phyloP scores from a whole-genome alignment of 805 yeast genomes.

The Wickerhamomyces chaumierensis region DNA sequence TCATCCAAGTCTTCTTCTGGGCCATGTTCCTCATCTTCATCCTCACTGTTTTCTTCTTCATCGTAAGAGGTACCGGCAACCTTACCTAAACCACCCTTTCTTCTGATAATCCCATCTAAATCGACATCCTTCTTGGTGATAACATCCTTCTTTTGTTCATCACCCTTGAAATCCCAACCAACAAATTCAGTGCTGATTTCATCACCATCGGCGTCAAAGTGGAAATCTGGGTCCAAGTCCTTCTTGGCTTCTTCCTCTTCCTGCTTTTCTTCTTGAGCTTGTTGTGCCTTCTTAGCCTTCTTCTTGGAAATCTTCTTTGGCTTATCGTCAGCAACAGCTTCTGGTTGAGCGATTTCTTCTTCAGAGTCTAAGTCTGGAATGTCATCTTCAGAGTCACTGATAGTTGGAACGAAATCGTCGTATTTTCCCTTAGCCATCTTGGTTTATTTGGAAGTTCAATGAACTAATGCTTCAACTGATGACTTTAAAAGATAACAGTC shows the following conservation, averaged over 20 bases:
- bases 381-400: slow-evolving; percentile 68
- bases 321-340: slow-evolving; percentile 18
- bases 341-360: slow-evolving; percentile 22
- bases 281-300: slow-evolving; percentile 15
- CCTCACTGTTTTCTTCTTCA: slow-evolving; percentile 26
- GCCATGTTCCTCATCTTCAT: slow-evolving; percentile 21
- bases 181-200: slow-evolving; percentile 37
- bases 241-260: slow-evolving; percentile 30
- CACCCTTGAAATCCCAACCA: slow-evolving; percentile 80
- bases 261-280: slow-evolving; percentile 16
- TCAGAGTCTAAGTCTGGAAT: slow-evolving; percentile 40
- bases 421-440: slow-evolving; percentile 17
- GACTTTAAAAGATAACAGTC: too few relatives aligned
- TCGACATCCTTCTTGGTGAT: slow-evolving; percentile 52
- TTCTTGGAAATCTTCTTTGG: slow-evolving; percentile 11
- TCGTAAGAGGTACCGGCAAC: slow-evolving; percentile 34
- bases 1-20: slow-evolving; percentile 24
- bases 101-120: slow-evolving; percentile 74
- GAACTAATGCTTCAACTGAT: background rate
- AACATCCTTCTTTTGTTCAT: slow-evolving; percentile 18
- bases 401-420: slow-evolving; percentile 62
- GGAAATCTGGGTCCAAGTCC: slow-evolving; percentile 64
- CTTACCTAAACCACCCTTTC: slow-evolving; percentile 69
- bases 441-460: background rate
- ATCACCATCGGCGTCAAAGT: slow-evolving; percentile 54